Conservation (phyloP, 208 protist genomes). For the Wallacemonas sp. region DNA sequence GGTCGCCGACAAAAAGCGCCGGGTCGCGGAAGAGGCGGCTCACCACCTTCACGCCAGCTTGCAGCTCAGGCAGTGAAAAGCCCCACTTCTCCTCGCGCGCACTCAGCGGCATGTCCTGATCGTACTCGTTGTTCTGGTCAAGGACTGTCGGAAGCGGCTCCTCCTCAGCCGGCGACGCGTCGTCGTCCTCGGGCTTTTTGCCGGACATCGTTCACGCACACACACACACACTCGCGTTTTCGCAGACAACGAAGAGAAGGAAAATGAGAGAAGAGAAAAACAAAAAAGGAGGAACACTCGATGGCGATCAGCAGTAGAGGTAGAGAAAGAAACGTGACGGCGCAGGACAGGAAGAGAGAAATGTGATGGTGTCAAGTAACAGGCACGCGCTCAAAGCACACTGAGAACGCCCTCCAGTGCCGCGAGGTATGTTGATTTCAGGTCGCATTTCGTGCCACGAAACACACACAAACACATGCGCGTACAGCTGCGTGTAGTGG, state of each 20-base stretch:
- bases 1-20: slow-evolving; percentile 78
- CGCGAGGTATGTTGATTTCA: too few species aligned
- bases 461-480: too few species aligned
- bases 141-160: slow-evolving; percentile 9
- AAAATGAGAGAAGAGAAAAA: too few species aligned
- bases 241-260: slow-evolving; percentile 5
- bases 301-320: too few species aligned
- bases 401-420: too few species aligned
- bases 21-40: slow-evolving; percentile 76
- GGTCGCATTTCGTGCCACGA: too few species aligned
- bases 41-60: slow-evolving; percentile 75
- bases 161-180: slow-evolving; percentile 11
- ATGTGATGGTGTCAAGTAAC: too few species aligned
- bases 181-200: slow-evolving; percentile 1
- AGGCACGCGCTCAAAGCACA: too few species aligned
- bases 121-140: slow-evolving; percentile 27
- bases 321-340: too few species aligned
- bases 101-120: slow-evolving; percentile 41
- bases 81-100: slow-evolving; percentile 82
- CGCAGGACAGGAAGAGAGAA: too few species aligned
- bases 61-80: slow-evolving; percentile 81
- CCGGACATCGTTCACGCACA: neutral
- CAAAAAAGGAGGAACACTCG: too few species aligned
- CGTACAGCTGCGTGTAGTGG: too few species aligned
- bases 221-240: neutral